Evolutionary conservation across 1,284 basidiomycete species (phyloP), one percentile per base, ranked within the genome.

Genomic region (Chondrostereum purpureum): DNA sequence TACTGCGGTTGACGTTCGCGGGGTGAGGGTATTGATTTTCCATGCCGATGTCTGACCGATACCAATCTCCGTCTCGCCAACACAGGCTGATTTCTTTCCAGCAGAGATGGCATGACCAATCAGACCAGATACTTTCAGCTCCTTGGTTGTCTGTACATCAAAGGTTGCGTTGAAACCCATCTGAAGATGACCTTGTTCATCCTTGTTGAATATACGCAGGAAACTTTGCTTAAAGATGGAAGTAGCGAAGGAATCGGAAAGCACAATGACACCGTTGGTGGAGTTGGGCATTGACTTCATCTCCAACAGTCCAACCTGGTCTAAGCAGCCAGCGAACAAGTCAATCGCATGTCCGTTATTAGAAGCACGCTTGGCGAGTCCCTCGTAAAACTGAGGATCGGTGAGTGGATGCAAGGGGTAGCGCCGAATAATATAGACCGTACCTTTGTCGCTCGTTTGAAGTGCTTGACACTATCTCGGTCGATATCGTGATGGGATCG

Each of bases 101-200:
- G 92, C 91, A 37, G 93, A 97, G 65, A 97, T 94, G 39, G 91
- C 93, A 59, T 99, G 96, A 1, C 95, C 94, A 53, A 99, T 99
- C 45, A 99, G 78, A 42, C 96, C 96, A 2, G 95, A 98, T 4
- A 99, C 93, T 66, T 95, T 96, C 58, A 99, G 80, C 66, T 99
- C 96, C 72, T 99, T 99, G 41, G 95, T 98, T 3, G 94, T 97
- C 88, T 95, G 88, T 24, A 99, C 94, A 62, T 99, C 95, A 58
- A 99, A 95, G 0, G 94, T 99, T 5, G 93, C 95, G 58, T 99
- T 99, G 73, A 99, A 99, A 51, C 95, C 95, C 94, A 99, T 98
- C 60, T 89, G 83, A 18, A 99, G 72, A 58, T 89, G 77, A 0
- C 93, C 95, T 55, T 95, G 82, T 16, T 92, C 91, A 58, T 97